Base-by-base conservation (phyloP, 805 yeast species). In the Candida pseudofarinosa region DNA sequence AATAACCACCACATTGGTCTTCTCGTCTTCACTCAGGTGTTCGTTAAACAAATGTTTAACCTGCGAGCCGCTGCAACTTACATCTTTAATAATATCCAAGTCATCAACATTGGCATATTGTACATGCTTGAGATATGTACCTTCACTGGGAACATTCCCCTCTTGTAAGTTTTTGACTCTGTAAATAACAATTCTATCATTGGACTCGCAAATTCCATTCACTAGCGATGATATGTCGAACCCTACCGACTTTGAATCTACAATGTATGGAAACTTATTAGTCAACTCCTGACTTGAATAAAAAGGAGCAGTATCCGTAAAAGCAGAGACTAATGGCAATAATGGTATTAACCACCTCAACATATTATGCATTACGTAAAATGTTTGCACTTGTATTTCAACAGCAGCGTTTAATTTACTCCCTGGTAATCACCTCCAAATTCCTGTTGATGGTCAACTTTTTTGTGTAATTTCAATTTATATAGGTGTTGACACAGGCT, bases 281-380 rank as follows among this genome's bases (percentile, higher is more conserved):
- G 39, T 40, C 38, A 51, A 39, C 18, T 38, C 38, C 20, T 42
- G 36, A 19, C 51, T 48, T 16, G 59, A 49, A 43, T 51, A 58
- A 23, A 60, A 53, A 3, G 52, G 40, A 3, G 53, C 61, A 38
- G 63, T 55, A 38, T 59, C 62, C 39, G 55, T 49, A 31, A 57
- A 60, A 12, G 57, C 60, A 19, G 43, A 28, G 12, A 46, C 59
- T 1, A 43, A 38, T 7, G 51, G 44, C 7, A 47, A 40, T 17
- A 51, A 30, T 33, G 50, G 10, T 23, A 23, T 23, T 6, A 23
- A 23, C 28, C 28, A 23, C 6, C 28, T 10, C 28, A 23, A 23
- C 28, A 23, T 23, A 23, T 6, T 23, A 10, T 23, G 28, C 28
- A 23, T 7, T 10, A 23, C 10, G 28, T 23, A 23, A 23, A 23